Conservation (phyloP, 2,329 filamentous ascomycete genomes). For the Talaromyces sp. region DNA sequence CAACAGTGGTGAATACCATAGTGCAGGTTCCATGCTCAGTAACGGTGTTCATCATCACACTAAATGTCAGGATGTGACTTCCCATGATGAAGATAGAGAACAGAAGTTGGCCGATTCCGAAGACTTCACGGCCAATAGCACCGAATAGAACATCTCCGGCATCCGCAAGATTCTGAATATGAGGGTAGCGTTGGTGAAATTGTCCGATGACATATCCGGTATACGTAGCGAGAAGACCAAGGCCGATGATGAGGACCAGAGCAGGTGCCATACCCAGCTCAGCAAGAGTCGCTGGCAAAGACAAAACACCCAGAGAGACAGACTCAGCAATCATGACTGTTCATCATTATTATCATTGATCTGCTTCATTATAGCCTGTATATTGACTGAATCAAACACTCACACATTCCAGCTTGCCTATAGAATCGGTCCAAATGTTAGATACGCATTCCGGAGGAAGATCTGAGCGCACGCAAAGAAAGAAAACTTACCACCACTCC, state of each 20-base stretch:
- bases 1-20: conserved; percentile 64
- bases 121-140: conserved; percentile 61
- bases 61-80: conserved; percentile 71
- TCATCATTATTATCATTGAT: background rate
- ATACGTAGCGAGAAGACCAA: conserved; percentile 61
- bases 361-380: background rate
- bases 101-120: conserved; percentile 63
- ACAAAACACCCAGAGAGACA: conserved; percentile 16
- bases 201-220: conserved; percentile 62
- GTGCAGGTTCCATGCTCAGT: conserved; percentile 65
- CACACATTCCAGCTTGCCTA: conserved; percentile 29
- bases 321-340: conserved; percentile 29
- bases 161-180: conserved; percentile 69
- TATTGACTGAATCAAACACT: background rate
- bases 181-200: conserved; percentile 59
- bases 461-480: background rate
- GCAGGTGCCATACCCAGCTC: conserved; percentile 35
- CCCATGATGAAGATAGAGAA: conserved; percentile 71
- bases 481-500: conserved; percentile 26
- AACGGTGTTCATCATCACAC: conserved; percentile 68
- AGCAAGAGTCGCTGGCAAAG: conserved; percentile 19
- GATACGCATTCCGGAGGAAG: background rate
- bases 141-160: conserved; percentile 66
- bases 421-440: background rate
- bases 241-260: conserved; percentile 55